Conservation (phyloP, 2,329 filamentous ascomycete species). For the Neospermospora avenae region DNA sequence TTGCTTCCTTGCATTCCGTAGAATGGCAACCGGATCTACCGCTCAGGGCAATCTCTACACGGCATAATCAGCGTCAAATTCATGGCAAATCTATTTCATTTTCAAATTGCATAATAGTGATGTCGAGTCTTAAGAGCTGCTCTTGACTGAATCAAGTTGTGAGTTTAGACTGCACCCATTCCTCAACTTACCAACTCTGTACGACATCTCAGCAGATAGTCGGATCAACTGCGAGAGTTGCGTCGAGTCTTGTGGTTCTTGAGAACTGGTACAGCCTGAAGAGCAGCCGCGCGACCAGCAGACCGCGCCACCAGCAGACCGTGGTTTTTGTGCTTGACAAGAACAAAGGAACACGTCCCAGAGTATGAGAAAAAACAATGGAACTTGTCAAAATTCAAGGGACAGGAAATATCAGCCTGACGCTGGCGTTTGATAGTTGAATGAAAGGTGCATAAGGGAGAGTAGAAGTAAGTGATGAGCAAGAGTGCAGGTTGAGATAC, state of each 20-base stretch:
- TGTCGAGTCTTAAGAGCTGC: constrained; percentile 1
- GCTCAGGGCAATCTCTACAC: constrained; percentile 66
- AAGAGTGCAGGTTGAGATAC: not conserved
- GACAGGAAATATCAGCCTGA: not conserved
- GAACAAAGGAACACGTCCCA: not conserved
- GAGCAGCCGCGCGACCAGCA: not conserved
- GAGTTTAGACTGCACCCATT: too few relatives aligned
- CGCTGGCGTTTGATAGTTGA: not conserved
- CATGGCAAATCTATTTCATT: not conserved
- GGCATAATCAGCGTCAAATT: not conserved
- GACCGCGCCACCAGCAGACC: not conserved
- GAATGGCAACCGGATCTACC: constrained; percentile 71
- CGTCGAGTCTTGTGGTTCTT: not conserved
- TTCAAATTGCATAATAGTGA: not conserved
- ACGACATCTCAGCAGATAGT: constrained; percentile 29
- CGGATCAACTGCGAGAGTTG: not conserved
- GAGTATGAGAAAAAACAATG: not conserved
- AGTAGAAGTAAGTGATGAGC: too few relatives aligned
- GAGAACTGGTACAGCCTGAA: not conserved
- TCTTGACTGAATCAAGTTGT: too few relatives aligned
- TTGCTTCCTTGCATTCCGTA: constrained; percentile 66
- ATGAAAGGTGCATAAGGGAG: not conserved
- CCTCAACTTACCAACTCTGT: constrained; percentile 36
- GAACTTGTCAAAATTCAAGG: not conserved
- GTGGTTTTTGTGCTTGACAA: not conserved